A percentile compares a stretch with the other conserved stretches of the same genome.
Conservation (phyloP, 2,329 filamentous ascomycete species). For the Phialophora expanda region DNA sequence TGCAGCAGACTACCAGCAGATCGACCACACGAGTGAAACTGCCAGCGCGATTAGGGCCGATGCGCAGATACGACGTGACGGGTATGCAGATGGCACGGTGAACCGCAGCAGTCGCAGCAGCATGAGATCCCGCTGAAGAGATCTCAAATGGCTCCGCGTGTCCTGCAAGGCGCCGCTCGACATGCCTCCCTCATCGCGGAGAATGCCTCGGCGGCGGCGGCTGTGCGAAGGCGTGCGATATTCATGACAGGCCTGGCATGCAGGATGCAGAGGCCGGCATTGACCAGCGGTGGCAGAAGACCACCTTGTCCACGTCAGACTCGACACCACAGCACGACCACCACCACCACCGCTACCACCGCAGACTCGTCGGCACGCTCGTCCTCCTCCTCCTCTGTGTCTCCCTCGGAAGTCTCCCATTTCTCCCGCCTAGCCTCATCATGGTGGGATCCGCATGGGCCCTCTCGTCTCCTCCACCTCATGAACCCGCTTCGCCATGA, state of each 20-base stretch:
- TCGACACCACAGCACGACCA: background rate
- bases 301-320: background rate
- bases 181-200: background rate
- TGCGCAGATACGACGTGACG: background rate
- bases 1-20: background rate
- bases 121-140: background rate
- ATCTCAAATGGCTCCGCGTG: background rate
- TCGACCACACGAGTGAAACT: background rate
- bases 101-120: background rate
- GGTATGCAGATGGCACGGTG: background rate
- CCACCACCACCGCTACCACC: background rate
- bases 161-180: background rate
- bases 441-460: conserved; percentile 97
- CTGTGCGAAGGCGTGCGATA: background rate
- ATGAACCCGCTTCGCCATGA: conserved; percentile 98
- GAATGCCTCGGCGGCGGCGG: background rate
- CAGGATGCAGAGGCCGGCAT: background rate
- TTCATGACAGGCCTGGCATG: background rate
- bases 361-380: background rate
- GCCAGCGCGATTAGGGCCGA: background rate
- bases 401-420: conserved; percentile 86
- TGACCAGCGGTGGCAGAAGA: background rate
- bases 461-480: conserved; percentile 88
- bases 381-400: conserved; percentile 68
- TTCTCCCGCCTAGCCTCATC: conserved; percentile 90